Evolutionary conservation across 2,329 filamentous ascomycete genomes (phyloP), one percentile per base, ranked within the genome.

Genomic region (Aspergillus calidoustus): DNA sequence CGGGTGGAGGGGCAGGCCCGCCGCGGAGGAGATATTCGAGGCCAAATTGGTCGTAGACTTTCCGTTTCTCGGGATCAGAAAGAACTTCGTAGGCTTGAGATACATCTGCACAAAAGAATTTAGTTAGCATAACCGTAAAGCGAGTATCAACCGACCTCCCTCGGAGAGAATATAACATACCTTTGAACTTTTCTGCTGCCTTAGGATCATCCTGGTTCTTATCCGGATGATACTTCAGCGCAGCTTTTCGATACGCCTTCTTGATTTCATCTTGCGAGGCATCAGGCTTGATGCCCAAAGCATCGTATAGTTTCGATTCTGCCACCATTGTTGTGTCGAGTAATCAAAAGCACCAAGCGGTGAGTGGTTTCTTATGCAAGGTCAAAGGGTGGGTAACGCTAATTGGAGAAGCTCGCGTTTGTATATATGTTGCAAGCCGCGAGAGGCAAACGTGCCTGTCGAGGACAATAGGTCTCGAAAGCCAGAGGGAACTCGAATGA

Each of bases 41-140:
- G 65, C 95, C 95, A 78, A 89, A 97, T 75, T 94, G 89, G 76
- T 99, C 95, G 77, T 99, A 99, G 47, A 89, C 89, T 79, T 96
- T 95, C 72, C 95, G 90, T 81, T 98, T 99, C 76, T 98, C 93
- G 63, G 94, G 93, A 72, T 99, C 95, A 64, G 92, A 96, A 3
- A 99, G 88, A 70, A 99, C 96, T 81, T 99, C 95, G 82, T 97
- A 99, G 60, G 95, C 95, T 81, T 98, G 93, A 1, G 93, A 97
- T 67, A 93, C 91, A 77, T 98, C 95, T 86, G 65, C 47, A 28
- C 25, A 59, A 7, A 22, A 11, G 23, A 15, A 43, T 46, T 50
- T 38, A 48, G 46, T 54, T 30, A 54, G 28, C 38, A 44, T 5
- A 23, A 19, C 13, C 23, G 7, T 41, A 41, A 41, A 48, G 48